These are phyloP conservation scores for Globisporangium nagaii DNA, from an alignment of 352 stramenopile genomes.

Conservation along the genomic window DNA sequence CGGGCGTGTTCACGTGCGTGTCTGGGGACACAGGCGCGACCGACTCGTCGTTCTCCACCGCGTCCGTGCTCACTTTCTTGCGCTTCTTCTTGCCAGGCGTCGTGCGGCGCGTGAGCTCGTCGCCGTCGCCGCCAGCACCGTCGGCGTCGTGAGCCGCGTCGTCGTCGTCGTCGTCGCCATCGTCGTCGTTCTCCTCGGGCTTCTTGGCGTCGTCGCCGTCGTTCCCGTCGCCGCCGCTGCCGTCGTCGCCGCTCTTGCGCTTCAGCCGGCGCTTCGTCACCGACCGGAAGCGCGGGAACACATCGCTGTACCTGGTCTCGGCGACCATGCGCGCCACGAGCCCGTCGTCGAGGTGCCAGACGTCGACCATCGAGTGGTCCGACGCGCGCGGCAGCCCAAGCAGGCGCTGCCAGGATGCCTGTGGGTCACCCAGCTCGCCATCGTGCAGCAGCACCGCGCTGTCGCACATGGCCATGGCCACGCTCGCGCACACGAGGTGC, in stretches of 20 bases:
- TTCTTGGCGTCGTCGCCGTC: conserved; percentile 44
- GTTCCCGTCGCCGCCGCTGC: conserved; percentile 26
- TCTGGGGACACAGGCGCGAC: conserved; percentile 56
- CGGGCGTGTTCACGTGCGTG: conserved; percentile 61
- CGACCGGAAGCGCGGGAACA: conserved; percentile 51
- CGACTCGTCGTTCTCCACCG: conserved; percentile 53
- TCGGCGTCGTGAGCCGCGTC: conserved; percentile 16
- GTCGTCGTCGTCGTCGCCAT: conserved; percentile 53
- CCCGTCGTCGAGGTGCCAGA: conserved; percentile 59
- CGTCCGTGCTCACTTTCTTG: conserved; percentile 34
- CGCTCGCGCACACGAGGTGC: conserved; percentile 42
- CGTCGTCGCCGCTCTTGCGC: conserved; percentile 28
- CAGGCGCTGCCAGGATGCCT: conserved; percentile 50
- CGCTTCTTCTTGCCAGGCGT: conserved; percentile 37
- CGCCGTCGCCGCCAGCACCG: conserved; percentile 39
- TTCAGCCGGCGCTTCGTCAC: conserved; percentile 35
- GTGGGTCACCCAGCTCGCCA: conserved; percentile 30
- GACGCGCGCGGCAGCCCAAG: conserved; percentile 44
- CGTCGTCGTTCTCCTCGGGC: conserved; percentile 45
- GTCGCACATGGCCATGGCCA: conserved; percentile 38
- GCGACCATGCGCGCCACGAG: conserved; percentile 49
- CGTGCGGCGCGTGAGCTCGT: conserved; percentile 31
- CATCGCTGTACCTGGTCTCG: conserved; percentile 56
- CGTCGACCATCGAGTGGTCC: conserved; percentile 67
- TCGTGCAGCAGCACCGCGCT: not conserved